These are phyloP conservation scores for Tetrapisispora namnaoensis DNA, from an alignment of 805 yeast species.

Conservation along the genomic window DNA sequence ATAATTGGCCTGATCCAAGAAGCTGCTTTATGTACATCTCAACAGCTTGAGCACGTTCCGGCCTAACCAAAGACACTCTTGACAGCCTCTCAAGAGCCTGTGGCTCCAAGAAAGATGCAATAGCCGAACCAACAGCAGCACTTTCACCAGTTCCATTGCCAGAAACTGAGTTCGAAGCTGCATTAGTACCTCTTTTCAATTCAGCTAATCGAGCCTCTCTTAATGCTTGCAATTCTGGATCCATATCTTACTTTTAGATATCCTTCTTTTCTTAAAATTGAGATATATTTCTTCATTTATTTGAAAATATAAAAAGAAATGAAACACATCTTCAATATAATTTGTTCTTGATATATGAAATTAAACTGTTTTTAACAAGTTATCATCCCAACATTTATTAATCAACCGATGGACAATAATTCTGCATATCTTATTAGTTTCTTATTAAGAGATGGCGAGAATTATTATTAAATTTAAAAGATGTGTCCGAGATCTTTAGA, in stretches of 20 bases:
- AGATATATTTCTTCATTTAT: too few relatives aligned
- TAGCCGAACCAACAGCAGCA: slow-evolving; percentile 18
- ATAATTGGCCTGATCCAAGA: slow-evolving; percentile 65
- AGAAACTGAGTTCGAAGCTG: slow-evolving; percentile 26
- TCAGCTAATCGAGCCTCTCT: slow-evolving; percentile 89
- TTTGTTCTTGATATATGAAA: too few relatives aligned
- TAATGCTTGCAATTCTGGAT: slow-evolving; percentile 83
- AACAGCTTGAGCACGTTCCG: slow-evolving; percentile 83
- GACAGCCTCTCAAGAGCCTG: slow-evolving; percentile 81
- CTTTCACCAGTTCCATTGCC: slow-evolving; percentile 5
- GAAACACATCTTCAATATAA: too few relatives aligned
- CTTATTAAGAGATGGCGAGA: neutral
- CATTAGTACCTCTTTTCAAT: slow-evolving; percentile 43
- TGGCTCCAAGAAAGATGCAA: slow-evolving; percentile 68
- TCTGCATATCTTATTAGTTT: neutral
- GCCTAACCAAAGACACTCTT: slow-evolving; percentile 79
- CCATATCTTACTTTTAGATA: slow-evolving; percentile 40
- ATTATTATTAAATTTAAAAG: neutral
- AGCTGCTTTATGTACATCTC: slow-evolving; percentile 68
- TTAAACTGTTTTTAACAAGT: too few relatives aligned
- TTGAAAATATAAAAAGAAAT: too few relatives aligned
- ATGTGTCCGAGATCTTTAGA: neutral
- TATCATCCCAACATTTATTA: too few relatives aligned
- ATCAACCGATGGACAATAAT: neutral
- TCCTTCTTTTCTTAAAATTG: too few relatives aligned